A percentile compares a stretch with the other conserved stretches of the same genome.
These are phyloP conservation scores for Trichoderma sp. DNA, from an alignment of 2,329 filamentous ascomycete genomes.

Conservation along the genomic window DNA sequence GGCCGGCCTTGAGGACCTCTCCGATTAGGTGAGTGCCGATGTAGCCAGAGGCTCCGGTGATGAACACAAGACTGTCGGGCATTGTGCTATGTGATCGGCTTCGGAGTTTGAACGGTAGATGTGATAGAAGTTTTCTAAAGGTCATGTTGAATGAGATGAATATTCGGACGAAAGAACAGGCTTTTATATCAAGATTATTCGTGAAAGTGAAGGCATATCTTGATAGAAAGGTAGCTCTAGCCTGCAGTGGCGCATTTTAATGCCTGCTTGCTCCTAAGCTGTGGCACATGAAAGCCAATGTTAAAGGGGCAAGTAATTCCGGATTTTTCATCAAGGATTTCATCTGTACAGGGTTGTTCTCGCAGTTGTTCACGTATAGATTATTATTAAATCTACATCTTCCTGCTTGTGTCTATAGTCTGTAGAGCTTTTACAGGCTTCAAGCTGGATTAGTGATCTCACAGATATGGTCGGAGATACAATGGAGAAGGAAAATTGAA, in stretches of 20 bases:
- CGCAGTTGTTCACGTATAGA: background rate
- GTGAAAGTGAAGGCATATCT: background rate
- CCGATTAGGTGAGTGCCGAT: slow-evolving; percentile 25
- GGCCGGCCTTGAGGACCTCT: slow-evolving; percentile 21
- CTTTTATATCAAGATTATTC: background rate
- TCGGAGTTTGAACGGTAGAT: background rate
- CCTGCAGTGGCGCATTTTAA: background rate
- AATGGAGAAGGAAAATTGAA: background rate
- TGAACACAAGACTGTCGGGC: slow-evolving; percentile 19
- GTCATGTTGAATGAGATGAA: background rate
- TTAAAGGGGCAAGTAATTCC: background rate
- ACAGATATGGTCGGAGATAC: slow-evolving; percentile 1
- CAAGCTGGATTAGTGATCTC: slow-evolving; percentile 2
- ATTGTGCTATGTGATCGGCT: background rate
- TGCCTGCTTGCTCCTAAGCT: background rate
- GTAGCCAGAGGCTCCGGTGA: slow-evolving; percentile 29
- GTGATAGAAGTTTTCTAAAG: background rate
- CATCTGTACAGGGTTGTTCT: no score
- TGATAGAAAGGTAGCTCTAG: background rate
- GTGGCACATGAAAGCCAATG: background rate
- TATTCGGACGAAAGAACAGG: background rate
- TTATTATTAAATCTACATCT: background rate
- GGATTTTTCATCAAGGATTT: background rate
- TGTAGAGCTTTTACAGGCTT: background rate
- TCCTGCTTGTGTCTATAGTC: background rate